Evolutionary conservation across 495 filamentous ascomycete genomes (phyloP), one percentile per base, ranked within the genome.

Genomic region (Pseudevernia furfuracea): DNA sequence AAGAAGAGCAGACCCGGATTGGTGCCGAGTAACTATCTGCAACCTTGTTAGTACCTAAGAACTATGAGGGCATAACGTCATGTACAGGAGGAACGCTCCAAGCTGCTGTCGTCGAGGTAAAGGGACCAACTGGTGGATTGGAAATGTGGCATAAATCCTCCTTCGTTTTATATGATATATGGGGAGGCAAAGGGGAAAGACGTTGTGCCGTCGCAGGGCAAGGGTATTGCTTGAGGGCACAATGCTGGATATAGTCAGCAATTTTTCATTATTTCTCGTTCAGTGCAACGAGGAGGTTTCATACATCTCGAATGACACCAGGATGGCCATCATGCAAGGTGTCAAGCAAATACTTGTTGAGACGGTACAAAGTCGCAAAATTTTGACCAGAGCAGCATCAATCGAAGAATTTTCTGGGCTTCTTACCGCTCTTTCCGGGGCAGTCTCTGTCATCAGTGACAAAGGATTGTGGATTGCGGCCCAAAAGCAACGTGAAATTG

Each of bases 11-110:
- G 85, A 68, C 78, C 89, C 15, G 95, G 95, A 32, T 79, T 99
- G 71, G 95, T 97, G 60, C 95, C 95, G 30, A 96, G 92, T 76
- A 99, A 99, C 75, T 99, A 99, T 71, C 77, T 99, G 72, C 91
- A 96, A 77, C 78, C 81, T 49, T 87, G 83, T 73, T 90, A 59
- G 74, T 23, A 32, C 3, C 1, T 19, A 2, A 74, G 61, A n/a
- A 38, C 17, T 19, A 46, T 34, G 1, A 4, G 23, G 25, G 6
- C 15, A 34, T 55, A 3, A 34, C 36, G 52, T 21, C 15, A 55
- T 55, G 30, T 34, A 19, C 52, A 55, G 6, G 34, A 21, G 30
- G 52, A 12, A 7, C 17, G 7, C 30, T 34, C 14, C 11, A 2
- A 17, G 6, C 2, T 5, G 28, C 25, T 19, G 15, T 53, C 49